Base-by-base conservation (phyloP, 208 protist genomes). In the Leishmania arabica region DNA sequence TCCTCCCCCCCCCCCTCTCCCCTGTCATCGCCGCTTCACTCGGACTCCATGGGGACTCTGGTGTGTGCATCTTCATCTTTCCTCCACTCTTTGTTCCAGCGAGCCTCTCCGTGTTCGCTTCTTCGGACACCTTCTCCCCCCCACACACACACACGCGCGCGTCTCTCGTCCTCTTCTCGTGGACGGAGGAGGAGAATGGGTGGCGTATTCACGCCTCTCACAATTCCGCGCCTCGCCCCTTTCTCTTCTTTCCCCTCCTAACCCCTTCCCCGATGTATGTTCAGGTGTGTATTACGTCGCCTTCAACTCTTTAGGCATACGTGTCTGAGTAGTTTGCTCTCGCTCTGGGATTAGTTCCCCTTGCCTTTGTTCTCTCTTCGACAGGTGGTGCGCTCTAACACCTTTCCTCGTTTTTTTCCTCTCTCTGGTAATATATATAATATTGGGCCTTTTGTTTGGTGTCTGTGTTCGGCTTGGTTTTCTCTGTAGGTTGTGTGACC, bases 281-380 rank as follows among this genome's bases (percentile, higher is more conserved):
- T 53, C 7, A 34, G 6, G 40, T 62, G 37, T 76, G n/a, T 82
- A 37, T 77, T 69, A 42, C 54, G 31, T 45, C 62, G 15, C 53
- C 19, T 56, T 56, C 19, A 62, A 3, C 42, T 62, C 53, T 76
- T 1, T 47, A 13, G 40, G 40, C 66, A 19, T 71, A 17, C 7
- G 66, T 40, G 2, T 71, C 66, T 87, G 65, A 73, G 66, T 80
- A 11, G 80, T 86, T 37, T 83, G 9, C 82, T 90, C 77, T 82
- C 37, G 34, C 13, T 82, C 45, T 78, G 74, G 53, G n/a, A 40
- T n/a, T 19, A 42, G 17, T 40, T 80, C 40, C 42, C 65, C 79
- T 47, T 80, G n/a, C n/a, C 49, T 75, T 56, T 42, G 24, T 74
- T 17, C 64, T 75, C 79, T n/a, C 80, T 53, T 56, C 24, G 34